phyloP scores from a whole-genome alignment of 129 eudicot species.

The Apium graveolens region DNA sequence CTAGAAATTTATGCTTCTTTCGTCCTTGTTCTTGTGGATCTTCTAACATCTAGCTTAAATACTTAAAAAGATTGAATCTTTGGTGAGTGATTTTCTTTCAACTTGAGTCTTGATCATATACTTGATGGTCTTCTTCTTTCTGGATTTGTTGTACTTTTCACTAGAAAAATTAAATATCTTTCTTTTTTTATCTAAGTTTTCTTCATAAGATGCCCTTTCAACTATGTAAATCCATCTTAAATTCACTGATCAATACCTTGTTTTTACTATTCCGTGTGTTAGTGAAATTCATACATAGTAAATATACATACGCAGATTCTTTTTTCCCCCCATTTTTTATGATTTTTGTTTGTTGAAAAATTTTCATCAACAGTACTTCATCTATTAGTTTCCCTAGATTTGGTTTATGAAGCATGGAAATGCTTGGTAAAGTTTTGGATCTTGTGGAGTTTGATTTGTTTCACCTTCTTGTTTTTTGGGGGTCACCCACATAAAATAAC shows the following conservation, averaged over 20 bases:
- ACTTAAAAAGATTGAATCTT: conserved; percentile 12
- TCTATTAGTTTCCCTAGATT: conserved; percentile 17
- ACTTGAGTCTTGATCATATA: conserved; percentile 8
- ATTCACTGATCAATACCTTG: conserved; percentile 5
- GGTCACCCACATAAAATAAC: conserved; percentile 74
- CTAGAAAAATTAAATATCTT: conserved; percentile 19
- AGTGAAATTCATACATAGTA: neutral
- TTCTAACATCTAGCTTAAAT: neutral
- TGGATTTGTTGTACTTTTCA: conserved; percentile 28
- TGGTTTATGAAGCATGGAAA: conserved; percentile 8
- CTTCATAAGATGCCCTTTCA: conserved; percentile 11
- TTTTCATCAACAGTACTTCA: neutral
- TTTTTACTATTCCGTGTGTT: neutral
- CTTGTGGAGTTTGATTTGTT: conserved; percentile 21
- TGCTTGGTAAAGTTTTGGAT: too few species aligned
- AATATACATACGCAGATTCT: too few species aligned
- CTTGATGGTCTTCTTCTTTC: neutral
- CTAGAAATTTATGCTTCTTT: neutral
- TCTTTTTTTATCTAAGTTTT: conserved; percentile 11
- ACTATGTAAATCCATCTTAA: neutral
- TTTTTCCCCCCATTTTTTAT: neutral
- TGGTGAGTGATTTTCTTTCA: conserved; percentile 23
- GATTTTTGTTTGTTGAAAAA: neutral
- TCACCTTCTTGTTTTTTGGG: conserved; percentile 13
- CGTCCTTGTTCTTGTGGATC: neutral